Evolutionary conservation across 495 filamentous ascomycete species (phyloP).

Genomic region (Penicillium herquei): DNA sequence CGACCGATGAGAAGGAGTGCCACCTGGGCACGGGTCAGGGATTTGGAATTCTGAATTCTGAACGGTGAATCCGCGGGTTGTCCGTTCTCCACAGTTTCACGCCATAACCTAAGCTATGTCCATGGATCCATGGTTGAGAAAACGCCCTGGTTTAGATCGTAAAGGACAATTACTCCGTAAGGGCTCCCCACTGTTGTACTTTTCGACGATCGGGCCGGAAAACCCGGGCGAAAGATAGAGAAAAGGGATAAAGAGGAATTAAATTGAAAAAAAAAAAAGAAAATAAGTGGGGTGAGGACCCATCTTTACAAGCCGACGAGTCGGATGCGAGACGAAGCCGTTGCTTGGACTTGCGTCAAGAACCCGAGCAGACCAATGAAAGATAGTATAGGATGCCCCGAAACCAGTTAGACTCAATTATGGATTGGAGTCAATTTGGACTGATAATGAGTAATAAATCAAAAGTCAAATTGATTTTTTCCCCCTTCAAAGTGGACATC

Average conservation of each 20-base stretch:
- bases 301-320: not conserved
- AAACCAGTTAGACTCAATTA: not conserved
- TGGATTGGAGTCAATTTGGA: no score
- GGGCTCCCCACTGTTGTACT: no score
- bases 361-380: not conserved
- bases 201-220: not conserved
- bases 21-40: not conserved
- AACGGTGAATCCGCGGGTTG: not conserved
- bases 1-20: not conserved
- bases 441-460: no score
- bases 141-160: not conserved
- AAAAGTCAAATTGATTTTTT: no score
- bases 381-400: not conserved
- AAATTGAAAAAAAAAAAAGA: no score
- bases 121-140: not conserved
- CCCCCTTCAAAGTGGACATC: no score
- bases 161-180: no score
- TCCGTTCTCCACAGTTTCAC: not conserved
- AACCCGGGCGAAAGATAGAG: not conserved
- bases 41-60: not conserved
- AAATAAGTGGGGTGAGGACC: not conserved
- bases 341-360: not conserved
- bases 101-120: no score
- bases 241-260: not conserved
- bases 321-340: not conserved